Conservation (phyloP, 2,329 filamentous ascomycete genomes). For the Westerdykella ornata region DNA sequence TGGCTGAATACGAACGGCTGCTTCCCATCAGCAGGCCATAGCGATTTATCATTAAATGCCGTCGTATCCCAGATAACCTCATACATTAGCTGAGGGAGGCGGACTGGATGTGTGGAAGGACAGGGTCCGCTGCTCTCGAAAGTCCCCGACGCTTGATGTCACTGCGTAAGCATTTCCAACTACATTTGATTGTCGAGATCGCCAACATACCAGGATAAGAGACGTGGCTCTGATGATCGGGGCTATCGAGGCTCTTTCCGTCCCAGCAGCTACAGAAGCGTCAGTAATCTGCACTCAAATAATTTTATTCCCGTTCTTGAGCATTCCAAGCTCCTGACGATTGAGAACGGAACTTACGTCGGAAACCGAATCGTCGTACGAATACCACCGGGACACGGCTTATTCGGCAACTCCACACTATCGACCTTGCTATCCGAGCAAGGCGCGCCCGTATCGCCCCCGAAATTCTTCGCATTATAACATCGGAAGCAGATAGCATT, state of each 20-base stretch:
- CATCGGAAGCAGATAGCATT: slow-evolving; percentile 41
- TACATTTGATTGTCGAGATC: slow-evolving; percentile 24
- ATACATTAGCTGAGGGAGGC: slow-evolving; percentile 15
- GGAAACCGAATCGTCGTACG: slow-evolving; percentile 38
- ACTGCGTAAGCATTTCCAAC: slow-evolving; percentile 69
- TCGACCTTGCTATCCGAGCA: slow-evolving; percentile 26
- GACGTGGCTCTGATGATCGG: slow-evolving; percentile 66
- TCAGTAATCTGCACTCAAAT: too few species aligned
- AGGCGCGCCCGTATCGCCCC: slow-evolving; percentile 26
- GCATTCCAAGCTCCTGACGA: too few species aligned
- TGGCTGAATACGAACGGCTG: slow-evolving; percentile 17
- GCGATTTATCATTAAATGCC: slow-evolving; percentile 9
- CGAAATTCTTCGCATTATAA: slow-evolving; percentile 30
- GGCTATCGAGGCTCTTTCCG: slow-evolving; percentile 54
- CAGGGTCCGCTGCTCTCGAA: slow-evolving; percentile 15
- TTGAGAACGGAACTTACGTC: neutral
- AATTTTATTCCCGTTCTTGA: too few species aligned
- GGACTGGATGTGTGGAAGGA: slow-evolving; percentile 13
- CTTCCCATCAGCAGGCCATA: slow-evolving; percentile 16
- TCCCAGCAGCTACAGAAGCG: slow-evolving; percentile 27
- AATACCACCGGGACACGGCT: slow-evolving; percentile 35
- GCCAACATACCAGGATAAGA: slow-evolving; percentile 66
- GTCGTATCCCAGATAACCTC: slow-evolving; percentile 17
- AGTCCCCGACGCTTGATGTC: slow-evolving; percentile 48
- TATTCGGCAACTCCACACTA: slow-evolving; percentile 32